Base-by-base conservation (phyloP, 352 stramenopile species). In the Pythium apleroticum region DNA sequence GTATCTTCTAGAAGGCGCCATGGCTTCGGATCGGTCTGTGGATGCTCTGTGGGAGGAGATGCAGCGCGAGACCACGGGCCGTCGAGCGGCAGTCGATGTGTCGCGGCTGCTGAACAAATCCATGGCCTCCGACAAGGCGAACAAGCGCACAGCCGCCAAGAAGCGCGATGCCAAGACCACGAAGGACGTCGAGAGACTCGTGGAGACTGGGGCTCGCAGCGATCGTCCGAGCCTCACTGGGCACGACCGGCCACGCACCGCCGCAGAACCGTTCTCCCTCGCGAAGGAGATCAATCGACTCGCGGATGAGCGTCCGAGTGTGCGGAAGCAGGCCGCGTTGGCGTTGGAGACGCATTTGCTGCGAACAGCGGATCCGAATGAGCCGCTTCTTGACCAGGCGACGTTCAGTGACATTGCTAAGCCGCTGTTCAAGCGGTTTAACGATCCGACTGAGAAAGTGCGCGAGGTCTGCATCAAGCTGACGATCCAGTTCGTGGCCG, bases 401-500 rank as follows among this genome's bases (percentile, higher is more conserved):
- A 37, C 33, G 0, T 86, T 94, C 57, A 58, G 59, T 11, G 71
- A 80, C 33, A 75, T 93, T 30, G 82, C 81, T 41, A 93, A 93
- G 50, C 73, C 80, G 22, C 65, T 95, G 12, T 91, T 95, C 64
- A 91, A 88, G 66, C 81, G 85, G 27, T 93, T 95, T 55, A 93
- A 91, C 53, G 86, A 93, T 63, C 80, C 80, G 8, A 63, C 92
- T 9, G 86, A 95, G 39, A 93, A 90, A 49, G 82, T 93, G 15
- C 75, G 86, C 11, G 84, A 90, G 17, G 68, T 89, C n/a, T 85
- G 77, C 63, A 77, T 95, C 25, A 75, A 73, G 7, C 39, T 93
- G 30, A 71, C 64, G 7, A 90, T 71, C 17, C 63, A 63, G 30
- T 87, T 77, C 48, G 65, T 95, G 35, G 60, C 69, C 0, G 14